Base-by-base conservation (phyloP, 768 basidiomycete genomes). In the Podaxis carcinomalis region DNA sequence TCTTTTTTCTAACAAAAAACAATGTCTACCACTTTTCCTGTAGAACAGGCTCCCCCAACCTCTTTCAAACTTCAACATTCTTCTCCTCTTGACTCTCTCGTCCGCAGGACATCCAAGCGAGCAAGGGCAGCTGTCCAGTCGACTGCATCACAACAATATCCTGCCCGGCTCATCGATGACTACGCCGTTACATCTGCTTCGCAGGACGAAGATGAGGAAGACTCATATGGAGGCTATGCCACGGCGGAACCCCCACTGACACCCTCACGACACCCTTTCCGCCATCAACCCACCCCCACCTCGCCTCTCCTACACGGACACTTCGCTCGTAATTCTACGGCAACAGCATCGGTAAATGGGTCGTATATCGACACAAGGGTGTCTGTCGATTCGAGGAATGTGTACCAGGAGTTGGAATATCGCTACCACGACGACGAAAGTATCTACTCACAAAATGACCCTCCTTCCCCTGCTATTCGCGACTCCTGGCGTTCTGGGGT, bases 51-150 rank as follows among this genome's bases (percentile, higher is more conserved):
- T 47, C 55, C 67, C 21, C 42, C 65, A 5, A 54, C 68, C 1
- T 62, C 72, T 27, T 72, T 68, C 56, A 71, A 64, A 53, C 57
- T 80, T 19, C 66, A 74, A 55, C 68, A 71, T 61, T 72, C 78
- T 21, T 89, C 88, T 1, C 88, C 88, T 5, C 76, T 89, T 42
- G 81, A 84, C 42, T 74, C 80, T 2, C 80, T 89, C 51, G 83
- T 81, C 57, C 78, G 81, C 60, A 74, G 75, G 57, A 78, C 84
- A 6, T 87, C 87, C 72, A 67, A 78, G 19, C 65, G 75, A 64
- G 68, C 69, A 51, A 68, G 67, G 46, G 62, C 28, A 57, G 65
- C 56, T 27, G 59, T 37, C 51, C 56, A 57, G 39, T 50, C 13
- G 63, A 52, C 44, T 11, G 21, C 51, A 47, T 39, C 56, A 39